These are phyloP conservation scores for Rhododendron ovatum DNA, from an alignment of 148 eudicot species.

Conservation along the genomic window DNA sequence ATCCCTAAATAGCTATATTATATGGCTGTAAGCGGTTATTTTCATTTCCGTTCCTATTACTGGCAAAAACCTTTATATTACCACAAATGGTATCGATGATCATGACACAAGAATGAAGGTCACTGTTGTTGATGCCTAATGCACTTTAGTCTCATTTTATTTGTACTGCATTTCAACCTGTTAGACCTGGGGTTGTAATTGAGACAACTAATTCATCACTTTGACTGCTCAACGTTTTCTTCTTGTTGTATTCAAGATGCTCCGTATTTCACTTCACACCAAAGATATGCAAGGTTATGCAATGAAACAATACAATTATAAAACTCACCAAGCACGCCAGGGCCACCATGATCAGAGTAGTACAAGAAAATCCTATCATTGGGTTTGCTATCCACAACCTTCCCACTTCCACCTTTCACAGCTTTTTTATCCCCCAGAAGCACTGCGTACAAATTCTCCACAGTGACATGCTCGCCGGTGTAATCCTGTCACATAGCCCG, in stretches of 20 bases:
- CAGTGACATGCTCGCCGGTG: constrained; percentile 41
- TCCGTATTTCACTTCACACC: background rate
- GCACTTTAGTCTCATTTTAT: background rate
- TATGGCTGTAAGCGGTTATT: background rate
- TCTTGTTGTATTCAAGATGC: background rate
- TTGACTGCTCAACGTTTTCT: background rate
- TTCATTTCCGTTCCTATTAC: background rate
- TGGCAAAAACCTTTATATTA: background rate
- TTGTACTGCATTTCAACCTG: background rate
- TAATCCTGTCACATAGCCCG: constrained; percentile 31
- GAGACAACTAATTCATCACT: background rate
- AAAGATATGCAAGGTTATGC: background rate
- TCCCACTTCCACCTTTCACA: constrained; percentile 58
- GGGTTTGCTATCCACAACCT: constrained; percentile 50
- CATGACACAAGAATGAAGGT: too few relatives aligned
- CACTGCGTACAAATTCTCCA: constrained; percentile 38
- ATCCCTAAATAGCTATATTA: background rate
- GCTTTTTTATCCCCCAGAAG: constrained; percentile 40
- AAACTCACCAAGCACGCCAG: constrained; percentile 53
- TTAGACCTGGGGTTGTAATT: background rate
- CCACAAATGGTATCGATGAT: background rate
- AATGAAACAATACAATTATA: constrained; percentile 25
- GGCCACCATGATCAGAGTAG: constrained; percentile 58
- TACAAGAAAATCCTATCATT: constrained; percentile 48
- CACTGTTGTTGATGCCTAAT: background rate